Conservation (phyloP, 2,329 filamentous ascomycete genomes). For the Dothistroma pini region DNA sequence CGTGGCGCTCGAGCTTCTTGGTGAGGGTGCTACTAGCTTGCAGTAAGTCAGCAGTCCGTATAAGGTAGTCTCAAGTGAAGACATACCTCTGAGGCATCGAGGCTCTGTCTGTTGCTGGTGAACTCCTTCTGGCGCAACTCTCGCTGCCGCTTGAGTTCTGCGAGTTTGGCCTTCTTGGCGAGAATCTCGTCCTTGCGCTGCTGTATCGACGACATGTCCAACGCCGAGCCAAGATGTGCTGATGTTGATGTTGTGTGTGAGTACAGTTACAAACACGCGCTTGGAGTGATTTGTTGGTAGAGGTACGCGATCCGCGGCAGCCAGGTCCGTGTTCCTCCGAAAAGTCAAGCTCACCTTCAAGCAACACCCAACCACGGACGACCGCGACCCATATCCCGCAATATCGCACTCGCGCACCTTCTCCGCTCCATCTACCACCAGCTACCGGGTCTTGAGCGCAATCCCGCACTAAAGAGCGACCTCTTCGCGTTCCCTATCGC, state of each 20-base stretch:
- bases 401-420: constrained; percentile 5
- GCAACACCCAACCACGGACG: constrained; percentile 10
- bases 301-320: not conserved
- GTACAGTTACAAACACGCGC: constrained; percentile 2
- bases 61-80: not conserved
- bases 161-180: constrained; percentile 94
- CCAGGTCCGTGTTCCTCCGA: not conserved
- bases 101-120: constrained; percentile 63
- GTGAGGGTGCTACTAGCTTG: constrained; percentile 66
- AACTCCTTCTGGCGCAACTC: constrained; percentile 78
- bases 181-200: constrained; percentile 92
- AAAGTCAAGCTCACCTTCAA: constrained; percentile 2
- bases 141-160: constrained; percentile 89
- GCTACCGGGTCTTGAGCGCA: not conserved
- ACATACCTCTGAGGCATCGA: constrained; percentile 67
- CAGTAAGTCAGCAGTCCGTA: constrained; percentile 27
- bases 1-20: constrained; percentile 57
- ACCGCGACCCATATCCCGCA: not conserved
- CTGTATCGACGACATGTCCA: constrained; percentile 43
- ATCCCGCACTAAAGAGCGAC: not conserved
- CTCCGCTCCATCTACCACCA: not conserved
- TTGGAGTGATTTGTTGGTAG: not conserved
- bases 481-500: constrained; percentile 8
- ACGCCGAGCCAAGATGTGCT: not conserved
- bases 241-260: not conserved